Evolutionary conservation across 495 filamentous ascomycete species (phyloP).

Genomic region (Schizothecium vesticola): DNA sequence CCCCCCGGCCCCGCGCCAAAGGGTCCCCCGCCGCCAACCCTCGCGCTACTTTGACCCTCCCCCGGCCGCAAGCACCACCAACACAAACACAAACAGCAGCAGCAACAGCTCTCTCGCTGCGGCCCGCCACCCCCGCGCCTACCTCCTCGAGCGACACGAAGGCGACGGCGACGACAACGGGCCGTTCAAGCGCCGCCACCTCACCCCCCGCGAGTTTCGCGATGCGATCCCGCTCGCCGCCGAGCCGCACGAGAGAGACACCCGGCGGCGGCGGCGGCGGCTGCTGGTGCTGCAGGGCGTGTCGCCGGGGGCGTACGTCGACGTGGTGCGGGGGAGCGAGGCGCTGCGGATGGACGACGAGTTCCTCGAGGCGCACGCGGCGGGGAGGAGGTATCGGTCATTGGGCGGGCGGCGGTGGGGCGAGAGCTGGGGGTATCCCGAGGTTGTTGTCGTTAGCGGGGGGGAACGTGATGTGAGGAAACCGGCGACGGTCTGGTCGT

Average conservation of each 20-base stretch:
- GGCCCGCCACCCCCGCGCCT: neutral
- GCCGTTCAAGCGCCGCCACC: neutral
- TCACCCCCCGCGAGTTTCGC: neutral
- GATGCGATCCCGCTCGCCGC: neutral
- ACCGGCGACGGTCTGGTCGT: constrained; percentile 1
- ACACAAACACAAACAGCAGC: neutral
- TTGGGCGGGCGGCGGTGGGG: neutral
- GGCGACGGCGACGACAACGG: neutral
- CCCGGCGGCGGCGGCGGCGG: neutral
- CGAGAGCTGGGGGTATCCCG: neutral
- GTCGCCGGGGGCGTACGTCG: constrained; percentile 15
- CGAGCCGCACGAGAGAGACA: neutral
- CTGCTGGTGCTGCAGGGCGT: constrained; percentile 29
- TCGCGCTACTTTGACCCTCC: neutral
- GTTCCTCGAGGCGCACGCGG: constrained; percentile 31
- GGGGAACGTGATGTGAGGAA: constrained; percentile 1
- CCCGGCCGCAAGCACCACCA: neutral
- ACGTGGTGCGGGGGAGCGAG: constrained; percentile 10
- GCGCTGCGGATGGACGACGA: constrained; percentile 22
- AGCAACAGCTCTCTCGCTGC: neutral
- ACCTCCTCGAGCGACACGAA: neutral
- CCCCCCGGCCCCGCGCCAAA: neutral
- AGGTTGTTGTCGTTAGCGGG: constrained; percentile 9
- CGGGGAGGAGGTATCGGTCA: constrained; percentile 19
- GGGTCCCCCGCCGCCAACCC: neutral